Conservation (phyloP, 345 rosid species). For the Mangifera indica region DNA sequence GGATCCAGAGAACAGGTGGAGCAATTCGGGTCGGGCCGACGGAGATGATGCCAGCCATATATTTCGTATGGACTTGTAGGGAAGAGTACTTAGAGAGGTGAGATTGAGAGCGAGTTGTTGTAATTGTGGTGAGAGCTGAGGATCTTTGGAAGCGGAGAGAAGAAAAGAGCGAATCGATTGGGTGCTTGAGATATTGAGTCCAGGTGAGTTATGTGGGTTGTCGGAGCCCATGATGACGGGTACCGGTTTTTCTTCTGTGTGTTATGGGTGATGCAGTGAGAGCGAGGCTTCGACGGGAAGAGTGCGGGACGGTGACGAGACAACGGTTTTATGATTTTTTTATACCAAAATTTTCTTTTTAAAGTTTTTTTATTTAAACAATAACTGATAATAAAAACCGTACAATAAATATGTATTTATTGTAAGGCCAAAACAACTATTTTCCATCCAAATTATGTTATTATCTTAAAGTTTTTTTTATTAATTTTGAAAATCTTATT, state of each 20-base stretch:
- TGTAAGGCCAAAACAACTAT: too few species aligned
- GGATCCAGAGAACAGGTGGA: slow-evolving; percentile 51
- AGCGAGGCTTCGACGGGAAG: neutral
- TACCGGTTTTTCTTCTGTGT: neutral
- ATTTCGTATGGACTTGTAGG: slow-evolving; percentile 59
- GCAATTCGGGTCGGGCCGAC: slow-evolving; percentile 48
- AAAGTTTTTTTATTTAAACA: too few species aligned
- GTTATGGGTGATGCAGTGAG: neutral
- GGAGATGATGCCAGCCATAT: slow-evolving; percentile 55
- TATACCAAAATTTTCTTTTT: too few species aligned
- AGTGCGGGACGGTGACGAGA: neutral
- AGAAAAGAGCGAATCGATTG: slow-evolving; percentile 48
- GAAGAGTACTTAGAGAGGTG: slow-evolving; percentile 33
- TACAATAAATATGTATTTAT: too few species aligned
- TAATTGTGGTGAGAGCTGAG: slow-evolving; percentile 46
- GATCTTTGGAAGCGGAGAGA: slow-evolving; percentile 48
- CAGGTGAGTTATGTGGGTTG: slow-evolving; percentile 19
- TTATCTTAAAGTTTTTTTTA: too few species aligned
- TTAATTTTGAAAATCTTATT: too few species aligned
- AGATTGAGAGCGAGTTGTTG: slow-evolving; percentile 56
- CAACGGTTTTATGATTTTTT: too few species aligned
- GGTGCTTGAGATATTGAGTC: slow-evolving; percentile 37
- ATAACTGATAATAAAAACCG: too few species aligned
- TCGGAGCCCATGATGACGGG: slow-evolving; percentile 13
- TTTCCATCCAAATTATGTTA: too few species aligned